Evolutionary conservation across 23 red algal species (phyloP), one percentile per base, ranked within the genome.

Genomic region (Gracilaria vermiculophylla): DNA sequence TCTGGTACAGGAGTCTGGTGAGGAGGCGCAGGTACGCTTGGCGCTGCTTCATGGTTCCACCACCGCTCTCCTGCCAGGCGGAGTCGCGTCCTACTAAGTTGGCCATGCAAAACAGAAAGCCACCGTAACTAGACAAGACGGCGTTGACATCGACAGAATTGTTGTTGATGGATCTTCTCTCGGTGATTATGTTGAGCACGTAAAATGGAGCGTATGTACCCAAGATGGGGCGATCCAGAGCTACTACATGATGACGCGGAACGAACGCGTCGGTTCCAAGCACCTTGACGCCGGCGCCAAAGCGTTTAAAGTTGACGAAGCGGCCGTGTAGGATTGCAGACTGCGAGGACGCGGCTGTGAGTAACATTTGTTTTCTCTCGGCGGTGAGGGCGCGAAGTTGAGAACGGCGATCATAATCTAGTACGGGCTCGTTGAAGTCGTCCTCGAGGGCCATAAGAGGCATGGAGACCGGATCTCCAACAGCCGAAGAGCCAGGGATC

Each of bases 371-470:
- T 37, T 72, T 47, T 42, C 75, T 57, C 53, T 70, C 82, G n/a
- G 92, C 76, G 8, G 36, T 49, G 53, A 81, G 55, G 61, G 92
- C 71, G 20, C 69, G 83, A 51, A 94, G 35, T 4, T 44, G 34
- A 17, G 61, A 20, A 40, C 75, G 66, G 17, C 56, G 35, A 42
- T 79, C 75, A 43, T 92, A 79, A 66, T 98, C 96, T 1, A 98
- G 21, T 32, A 87, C 85, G 2, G 96, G 96, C 64, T 98, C 96
- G 44, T 88, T 64, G 82, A 98, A 98, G 45, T 92, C 96, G 74
- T 98, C 90, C 43, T 98, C 96, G 20, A 88, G 16, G 0, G 34
- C 45, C 0, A 98, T 56, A 0, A 98, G 65, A 10, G 91, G 92
- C 80, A 92, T 87, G 32, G 86, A 55, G 33, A 98, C 86, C 1